Conservation (phyloP, 371 early-diverging fungal species). For the Dichotomocladium elegans region DNA sequence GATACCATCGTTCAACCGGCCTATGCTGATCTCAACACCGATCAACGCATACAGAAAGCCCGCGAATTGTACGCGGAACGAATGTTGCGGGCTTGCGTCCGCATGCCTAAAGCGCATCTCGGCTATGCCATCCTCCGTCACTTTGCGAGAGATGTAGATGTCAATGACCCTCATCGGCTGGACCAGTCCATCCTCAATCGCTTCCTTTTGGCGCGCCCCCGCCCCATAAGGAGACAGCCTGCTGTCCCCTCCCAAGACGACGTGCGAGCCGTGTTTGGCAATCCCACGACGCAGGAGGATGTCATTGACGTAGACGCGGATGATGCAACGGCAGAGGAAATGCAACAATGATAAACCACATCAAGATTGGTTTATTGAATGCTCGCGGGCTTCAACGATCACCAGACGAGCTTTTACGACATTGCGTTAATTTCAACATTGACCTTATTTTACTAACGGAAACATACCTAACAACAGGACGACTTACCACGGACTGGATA, state of each 20-base stretch:
- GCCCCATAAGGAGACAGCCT: too few relatives aligned
- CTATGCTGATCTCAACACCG: neutral
- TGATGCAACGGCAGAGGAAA: too few relatives aligned
- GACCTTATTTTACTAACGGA: slow-evolving; percentile 1
- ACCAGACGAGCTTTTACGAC: neutral
- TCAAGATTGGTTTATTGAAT: slow-evolving; percentile 3
- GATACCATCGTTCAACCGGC: neutral
- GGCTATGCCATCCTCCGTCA: neutral
- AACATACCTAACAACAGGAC: neutral
- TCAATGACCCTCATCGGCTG: neutral
- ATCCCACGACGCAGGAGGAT: neutral
- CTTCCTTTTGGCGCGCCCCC: too few relatives aligned
- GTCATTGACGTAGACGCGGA: neutral
- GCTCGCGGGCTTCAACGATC: neutral
- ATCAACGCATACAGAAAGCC: neutral
- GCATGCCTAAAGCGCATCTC: neutral
- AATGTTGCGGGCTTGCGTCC: neutral
- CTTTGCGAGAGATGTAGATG: too few relatives aligned
- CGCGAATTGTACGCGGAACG: neutral
- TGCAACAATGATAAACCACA: neutral
- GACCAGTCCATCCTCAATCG: too few relatives aligned
- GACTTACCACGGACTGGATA: neutral
- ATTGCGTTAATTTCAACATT: neutral
- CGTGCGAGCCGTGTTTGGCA: too few relatives aligned
- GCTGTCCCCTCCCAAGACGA: too few relatives aligned